phyloP scores from a whole-genome alignment of 257 asterid genomes.

The Solanum rostratum region DNA sequence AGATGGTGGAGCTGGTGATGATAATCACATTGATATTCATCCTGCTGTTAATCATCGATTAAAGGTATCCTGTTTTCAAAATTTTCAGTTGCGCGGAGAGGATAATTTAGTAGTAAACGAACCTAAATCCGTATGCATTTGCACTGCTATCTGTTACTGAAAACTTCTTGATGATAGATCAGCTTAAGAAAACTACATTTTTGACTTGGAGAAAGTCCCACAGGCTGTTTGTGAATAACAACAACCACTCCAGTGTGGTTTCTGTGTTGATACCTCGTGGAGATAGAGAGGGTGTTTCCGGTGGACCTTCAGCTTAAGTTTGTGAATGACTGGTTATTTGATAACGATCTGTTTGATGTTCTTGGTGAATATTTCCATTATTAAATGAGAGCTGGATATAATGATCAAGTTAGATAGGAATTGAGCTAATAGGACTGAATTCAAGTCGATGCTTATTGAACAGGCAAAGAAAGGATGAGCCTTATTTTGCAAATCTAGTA shows the following conservation, averaged over 20 bases:
- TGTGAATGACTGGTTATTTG: not conserved
- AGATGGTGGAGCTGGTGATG: constrained; percentile 30
- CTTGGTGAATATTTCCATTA: not conserved
- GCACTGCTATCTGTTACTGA: not conserved
- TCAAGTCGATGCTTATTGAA: not conserved
- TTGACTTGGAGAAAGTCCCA: not conserved
- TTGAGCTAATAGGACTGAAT: not conserved
- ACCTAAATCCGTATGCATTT: not conserved
- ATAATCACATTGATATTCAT: constrained; percentile 61
- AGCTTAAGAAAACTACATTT: not conserved
- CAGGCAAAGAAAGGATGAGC: not conserved
- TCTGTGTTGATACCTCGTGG: not conserved
- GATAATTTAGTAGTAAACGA: not conserved
- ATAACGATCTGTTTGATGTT: not conserved
- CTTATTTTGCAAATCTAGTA: not conserved
- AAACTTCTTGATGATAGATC: not conserved
- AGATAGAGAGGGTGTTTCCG: not conserved
- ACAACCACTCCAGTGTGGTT: not conserved
- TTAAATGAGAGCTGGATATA: not conserved
- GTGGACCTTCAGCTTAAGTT: not conserved
- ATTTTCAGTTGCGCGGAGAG: not conserved
- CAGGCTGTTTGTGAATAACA: not conserved
- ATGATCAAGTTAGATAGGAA: not conserved
- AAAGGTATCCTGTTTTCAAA: constrained; percentile 27
- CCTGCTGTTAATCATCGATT: constrained; percentile 88